phyloP scores from a whole-genome alignment of 176 grass and related monocot species.

The Oryza punctata region DNA sequence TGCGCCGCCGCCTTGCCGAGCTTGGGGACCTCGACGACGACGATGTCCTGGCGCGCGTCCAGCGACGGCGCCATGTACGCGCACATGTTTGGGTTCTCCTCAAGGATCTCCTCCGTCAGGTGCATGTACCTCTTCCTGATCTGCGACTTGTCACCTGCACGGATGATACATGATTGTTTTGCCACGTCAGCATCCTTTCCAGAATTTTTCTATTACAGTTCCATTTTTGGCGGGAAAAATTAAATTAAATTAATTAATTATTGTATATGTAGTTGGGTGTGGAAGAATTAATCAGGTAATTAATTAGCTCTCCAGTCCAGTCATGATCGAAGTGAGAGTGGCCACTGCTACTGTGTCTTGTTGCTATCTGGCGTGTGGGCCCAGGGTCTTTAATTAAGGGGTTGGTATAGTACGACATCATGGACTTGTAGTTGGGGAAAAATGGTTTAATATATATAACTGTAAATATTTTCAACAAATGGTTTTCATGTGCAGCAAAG shows the following conservation, averaged over 20 bases:
- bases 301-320: background rate
- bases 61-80: constrained; percentile 88
- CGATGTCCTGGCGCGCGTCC: constrained; percentile 89
- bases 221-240: no score
- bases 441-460: no score
- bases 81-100: constrained; percentile 73
- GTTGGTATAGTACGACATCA: background rate
- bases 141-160: constrained; percentile 91
- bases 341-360: background rate
- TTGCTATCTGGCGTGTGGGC: background rate
- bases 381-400: background rate
- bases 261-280: background rate
- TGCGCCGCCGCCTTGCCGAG: constrained; percentile 74
- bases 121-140: constrained; percentile 94
- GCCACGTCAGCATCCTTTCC: no score
- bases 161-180: no score
- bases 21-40: constrained; percentile 83
- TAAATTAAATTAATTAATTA: background rate
- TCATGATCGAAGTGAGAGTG: background rate
- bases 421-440: background rate
- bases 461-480: background rate
- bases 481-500: no score
- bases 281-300: background rate
- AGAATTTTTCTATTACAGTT: no score
- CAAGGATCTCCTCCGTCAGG: constrained; percentile 68